These are phyloP conservation scores for Hypoxylon sp. DNA, from an alignment of 2,329 filamentous ascomycete species.

Conservation along the genomic window DNA sequence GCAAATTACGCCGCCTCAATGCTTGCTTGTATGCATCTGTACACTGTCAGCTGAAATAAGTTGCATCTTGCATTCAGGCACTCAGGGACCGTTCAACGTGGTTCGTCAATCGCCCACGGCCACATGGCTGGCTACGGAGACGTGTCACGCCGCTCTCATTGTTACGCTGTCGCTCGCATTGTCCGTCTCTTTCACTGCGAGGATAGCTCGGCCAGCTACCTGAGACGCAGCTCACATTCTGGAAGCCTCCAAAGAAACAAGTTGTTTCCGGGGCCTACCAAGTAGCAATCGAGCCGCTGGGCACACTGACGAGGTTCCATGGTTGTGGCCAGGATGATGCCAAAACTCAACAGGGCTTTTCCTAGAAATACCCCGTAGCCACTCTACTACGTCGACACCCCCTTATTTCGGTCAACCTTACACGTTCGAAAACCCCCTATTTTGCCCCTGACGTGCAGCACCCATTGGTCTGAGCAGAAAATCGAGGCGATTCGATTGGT, in stretches of 20 bases:
- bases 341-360: constrained; percentile 9
- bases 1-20: constrained; percentile 36
- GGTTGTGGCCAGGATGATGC: constrained; percentile 19
- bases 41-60: constrained; percentile 12
- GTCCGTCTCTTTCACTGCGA: constrained; percentile 6
- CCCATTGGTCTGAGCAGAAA: background rate
- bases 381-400: constrained; percentile 6
- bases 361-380: constrained; percentile 16
- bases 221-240: constrained; percentile 23
- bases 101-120: constrained; percentile 2
- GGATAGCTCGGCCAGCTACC: constrained; percentile 3
- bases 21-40: constrained; percentile 16
- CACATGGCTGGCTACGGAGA: constrained; percentile 2
- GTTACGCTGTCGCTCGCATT: constrained; percentile 8
- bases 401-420: constrained; percentile 7
- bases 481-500: background rate
- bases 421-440: constrained; percentile 19
- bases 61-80: constrained; percentile 7
- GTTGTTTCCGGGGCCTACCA: constrained; percentile 24
- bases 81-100: constrained; percentile 4
- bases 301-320: too few relatives aligned
- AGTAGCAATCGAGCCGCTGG: constrained; percentile 30
- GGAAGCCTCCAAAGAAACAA: constrained; percentile 33
- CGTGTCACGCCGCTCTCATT: constrained; percentile 2
- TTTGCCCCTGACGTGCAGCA: constrained; percentile 21